phyloP scores from a whole-genome alignment of 257 asterid genomes.

The Rehmannia glutinosa region DNA sequence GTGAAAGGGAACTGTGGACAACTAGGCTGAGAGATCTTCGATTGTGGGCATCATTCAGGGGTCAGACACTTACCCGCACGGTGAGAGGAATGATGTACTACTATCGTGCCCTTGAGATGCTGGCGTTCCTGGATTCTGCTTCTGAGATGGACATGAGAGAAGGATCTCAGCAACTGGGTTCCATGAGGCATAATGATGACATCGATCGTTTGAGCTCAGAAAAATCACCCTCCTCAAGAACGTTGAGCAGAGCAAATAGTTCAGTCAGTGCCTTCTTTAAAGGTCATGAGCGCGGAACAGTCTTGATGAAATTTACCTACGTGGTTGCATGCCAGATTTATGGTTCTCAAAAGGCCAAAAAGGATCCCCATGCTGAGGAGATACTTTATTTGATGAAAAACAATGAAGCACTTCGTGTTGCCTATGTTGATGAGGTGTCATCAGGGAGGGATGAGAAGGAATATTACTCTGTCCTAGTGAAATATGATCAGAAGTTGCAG shows the following conservation, averaged over 20 bases:
- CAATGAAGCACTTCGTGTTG: slow-evolving; percentile 98
- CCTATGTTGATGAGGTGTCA: slow-evolving; percentile 96
- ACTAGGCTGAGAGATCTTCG: slow-evolving; percentile 81
- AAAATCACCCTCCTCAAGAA: slow-evolving; percentile 54
- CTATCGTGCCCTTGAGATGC: slow-evolving; percentile 96
- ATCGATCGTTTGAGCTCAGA: slow-evolving; percentile 42
- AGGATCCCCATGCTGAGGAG: slow-evolving; percentile 95
- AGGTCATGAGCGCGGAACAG: slow-evolving; percentile 98
- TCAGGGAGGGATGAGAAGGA: slow-evolving; percentile 83
- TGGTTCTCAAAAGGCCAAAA: slow-evolving; percentile 94
- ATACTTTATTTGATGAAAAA: slow-evolving; percentile 79
- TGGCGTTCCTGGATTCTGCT: slow-evolving; percentile 97
- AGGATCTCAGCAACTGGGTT: slow-evolving; percentile 71
- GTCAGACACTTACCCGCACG: slow-evolving; percentile 93
- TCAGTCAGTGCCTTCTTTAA: slow-evolving; percentile 64
- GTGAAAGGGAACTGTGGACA: slow-evolving; percentile 78
- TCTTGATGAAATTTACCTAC: slow-evolving; percentile 89
- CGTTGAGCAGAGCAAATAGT: slow-evolving; percentile 81
- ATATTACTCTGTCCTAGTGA: slow-evolving; percentile 90
- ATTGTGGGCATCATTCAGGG: slow-evolving; percentile 96
- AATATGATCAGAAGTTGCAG: slow-evolving; percentile 71
- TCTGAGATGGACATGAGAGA: slow-evolving; percentile 97
- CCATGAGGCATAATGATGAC: slow-evolving; percentile 52
- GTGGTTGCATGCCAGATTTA: slow-evolving; percentile 98
- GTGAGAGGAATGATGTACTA: slow-evolving; percentile 99